phyloP scores from a whole-genome alignment of 2,329 filamentous ascomycete genomes.

The Botrytis byssoidea region DNA sequence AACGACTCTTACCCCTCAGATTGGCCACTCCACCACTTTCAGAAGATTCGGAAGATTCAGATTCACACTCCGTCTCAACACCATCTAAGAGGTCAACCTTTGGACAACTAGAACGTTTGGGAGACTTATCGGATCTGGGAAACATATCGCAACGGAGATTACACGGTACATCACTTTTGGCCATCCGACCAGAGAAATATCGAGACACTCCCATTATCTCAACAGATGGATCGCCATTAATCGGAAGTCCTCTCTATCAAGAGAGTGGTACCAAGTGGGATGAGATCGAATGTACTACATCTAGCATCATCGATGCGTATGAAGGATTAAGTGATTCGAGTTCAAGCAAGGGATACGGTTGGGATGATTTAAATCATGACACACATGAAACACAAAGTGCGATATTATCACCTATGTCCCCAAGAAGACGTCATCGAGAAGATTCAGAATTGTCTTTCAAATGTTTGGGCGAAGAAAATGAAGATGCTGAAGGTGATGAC shows the following conservation, averaged over 20 bases:
- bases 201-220: conserved; percentile 33
- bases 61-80: conserved; percentile 9
- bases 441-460: conserved; percentile 34
- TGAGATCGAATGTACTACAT: conserved; percentile 21
- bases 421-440: conserved; percentile 13
- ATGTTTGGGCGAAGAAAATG: conserved; percentile 25
- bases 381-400: conserved; percentile 6
- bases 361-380: not conserved
- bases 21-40: conserved; percentile 26
- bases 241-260: conserved; percentile 26
- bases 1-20: conserved; percentile 30
- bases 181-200: conserved; percentile 23
- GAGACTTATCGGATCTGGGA: not conserved
- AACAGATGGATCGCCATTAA: conserved; percentile 28
- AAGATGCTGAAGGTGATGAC: not conserved
- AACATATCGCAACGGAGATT: not conserved
- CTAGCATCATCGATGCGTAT: conserved; percentile 26
- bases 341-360: conserved; percentile 5
- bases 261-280: conserved; percentile 21
- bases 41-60: not conserved
- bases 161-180: not conserved
- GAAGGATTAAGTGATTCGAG: conserved; percentile 12
- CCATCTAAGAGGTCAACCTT: conserved; percentile 17
- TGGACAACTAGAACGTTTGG: conserved; percentile 8
- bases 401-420: not conserved